A percentile compares a stretch with the other conserved stretches of the same genome.
Conservation (phyloP, 441 rosid species). For the Gossypium gossypioides region DNA sequence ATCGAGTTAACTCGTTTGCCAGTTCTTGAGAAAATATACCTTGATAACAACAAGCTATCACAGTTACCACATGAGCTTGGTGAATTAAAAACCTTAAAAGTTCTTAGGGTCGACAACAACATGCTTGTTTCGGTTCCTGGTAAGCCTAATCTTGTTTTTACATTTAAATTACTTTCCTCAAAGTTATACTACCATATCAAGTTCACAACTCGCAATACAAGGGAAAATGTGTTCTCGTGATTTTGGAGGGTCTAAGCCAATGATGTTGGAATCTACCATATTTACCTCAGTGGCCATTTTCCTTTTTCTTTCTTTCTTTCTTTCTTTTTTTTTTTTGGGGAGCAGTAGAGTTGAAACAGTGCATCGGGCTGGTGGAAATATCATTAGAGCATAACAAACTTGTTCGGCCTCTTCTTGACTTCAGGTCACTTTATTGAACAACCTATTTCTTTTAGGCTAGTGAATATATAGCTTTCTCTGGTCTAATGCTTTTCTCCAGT, state of each 20-base stretch:
- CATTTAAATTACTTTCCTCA: neutral
- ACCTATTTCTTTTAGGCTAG: slow-evolving; percentile 5
- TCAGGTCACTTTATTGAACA: slow-evolving; percentile 54
- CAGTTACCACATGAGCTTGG: slow-evolving; percentile 83
- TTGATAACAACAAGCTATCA: slow-evolving; percentile 66
- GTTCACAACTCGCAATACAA: neutral
- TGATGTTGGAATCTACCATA: neutral
- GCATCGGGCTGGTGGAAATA: slow-evolving; percentile 66
- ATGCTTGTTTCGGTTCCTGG: slow-evolving; percentile 84
- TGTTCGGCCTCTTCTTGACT: slow-evolving; percentile 92
- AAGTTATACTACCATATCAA: neutral
- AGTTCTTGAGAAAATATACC: slow-evolving; percentile 72
- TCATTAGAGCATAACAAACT: slow-evolving; percentile 92
- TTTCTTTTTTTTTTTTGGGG: slow-evolving; percentile 11
- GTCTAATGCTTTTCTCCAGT: slow-evolving; percentile 34
- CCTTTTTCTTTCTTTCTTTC: neutral
- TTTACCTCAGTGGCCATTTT: neutral
- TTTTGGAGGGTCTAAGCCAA: neutral
- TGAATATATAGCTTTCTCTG: slow-evolving; percentile 14
- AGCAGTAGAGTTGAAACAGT: slow-evolving; percentile 82
- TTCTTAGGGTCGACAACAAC: slow-evolving; percentile 72
- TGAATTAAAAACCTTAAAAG: slow-evolving; percentile 55
- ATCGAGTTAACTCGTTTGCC: slow-evolving; percentile 70
- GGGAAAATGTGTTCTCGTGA: neutral
- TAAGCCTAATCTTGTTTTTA: slow-evolving; percentile 25